Evolutionary conservation across 306 rosid genomes (phyloP), one percentile per base, ranked within the genome.

Genomic region (Herpetospermum pedunculosum): DNA sequence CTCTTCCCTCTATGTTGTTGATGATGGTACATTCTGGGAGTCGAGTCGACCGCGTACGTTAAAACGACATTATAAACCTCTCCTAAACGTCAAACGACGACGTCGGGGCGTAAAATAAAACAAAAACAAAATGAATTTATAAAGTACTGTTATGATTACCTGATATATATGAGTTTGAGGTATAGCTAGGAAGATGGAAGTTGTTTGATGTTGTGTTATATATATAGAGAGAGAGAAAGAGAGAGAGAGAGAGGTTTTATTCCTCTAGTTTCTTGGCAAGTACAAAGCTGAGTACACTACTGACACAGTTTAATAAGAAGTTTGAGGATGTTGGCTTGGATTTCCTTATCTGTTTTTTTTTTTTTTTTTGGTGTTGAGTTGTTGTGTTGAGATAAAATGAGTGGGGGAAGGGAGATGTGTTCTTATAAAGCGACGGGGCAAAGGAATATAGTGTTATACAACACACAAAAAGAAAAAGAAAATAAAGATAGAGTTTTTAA

Each of bases 11-110:
- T 77, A 8, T 73, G 77, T 0, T 65, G 88, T 19, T 82, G 92
- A 76, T 87, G 92, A 65, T 77, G 83, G 82, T 88, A 88, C 92
- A 88, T 87, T 70, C 28, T n/a, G n/a, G n/a, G n/a, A n/a, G n/a
- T n/a, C n/a, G n/a, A n/a, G n/a, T n/a, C n/a, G n/a, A n/a, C n/a
- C n/a, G n/a, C n/a, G n/a, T n/a, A n/a, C n/a, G n/a, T n/a, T n/a
- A n/a, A n/a, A 14, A 43, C 5, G 8, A 40, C 10, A 38, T 38
- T 38, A 38, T 38, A 2, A 32, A 32, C 35, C 35, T 32, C 35
- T 7, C n/a, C n/a, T n/a, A n/a, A n/a, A n/a, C n/a, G n/a, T n/a
- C n/a, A n/a, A n/a, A n/a, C n/a, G n/a, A n/a, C n/a, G n/a, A n/a
- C n/a, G n/a, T n/a, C n/a, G n/a, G n/a, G n/a, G n/a, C n/a, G n/a